Base-by-base conservation (phyloP, 2,329 filamentous ascomycete species). In the Penicillium hesseltinei region DNA sequence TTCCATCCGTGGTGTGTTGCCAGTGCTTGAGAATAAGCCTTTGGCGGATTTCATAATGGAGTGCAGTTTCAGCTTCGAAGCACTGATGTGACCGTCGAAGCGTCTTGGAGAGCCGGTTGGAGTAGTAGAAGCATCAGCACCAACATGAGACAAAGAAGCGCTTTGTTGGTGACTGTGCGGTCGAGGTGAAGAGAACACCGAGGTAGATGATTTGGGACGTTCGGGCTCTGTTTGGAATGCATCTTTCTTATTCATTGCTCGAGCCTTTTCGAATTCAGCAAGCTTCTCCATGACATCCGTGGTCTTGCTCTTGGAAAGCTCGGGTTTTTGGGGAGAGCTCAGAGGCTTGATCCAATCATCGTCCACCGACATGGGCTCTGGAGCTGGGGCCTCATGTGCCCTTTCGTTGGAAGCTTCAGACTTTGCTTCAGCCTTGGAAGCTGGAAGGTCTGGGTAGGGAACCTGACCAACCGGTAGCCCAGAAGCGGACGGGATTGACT, bases 31-130 rank as follows among this genome's bases (percentile, higher is more conserved):
- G 61, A 97, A 88, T 48, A 97, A 84, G 15, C 88, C 90, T 73
- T 90, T 93, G 4, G 92, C 94, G 54, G 88, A 90, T 75, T 92
- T 92, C 66, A 97, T 80, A 58, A 96, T 92, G 10, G 92, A 96
- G 46, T 93, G 95, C 47, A 97, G 81, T 71, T 92, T 95, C 69
- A 90, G 91, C 77, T 96, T 97, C 29, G 94, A 92, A 51, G 94
- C 91, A 74, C 92, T 96, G 58, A 97, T 75, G 5, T 91, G 91
- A 57, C 89, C 93, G 64, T 95, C 92, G 77, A 72, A 83, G 77
- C 72, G 82, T 66, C 66, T 72, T 29, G 84, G 85, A 25, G 84
- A 86, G 31, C 80, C 82, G 47, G 75, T 73, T 29, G 84, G 84
- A 50, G 83, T 86, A 17, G 83, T 87, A 13, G 84, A 80, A 9